A percentile compares a stretch with the other conserved stretches of the same genome.
Evolutionary conservation across 768 basidiomycete species (phyloP).

Genomic region (Hypholoma fasciculare): DNA sequence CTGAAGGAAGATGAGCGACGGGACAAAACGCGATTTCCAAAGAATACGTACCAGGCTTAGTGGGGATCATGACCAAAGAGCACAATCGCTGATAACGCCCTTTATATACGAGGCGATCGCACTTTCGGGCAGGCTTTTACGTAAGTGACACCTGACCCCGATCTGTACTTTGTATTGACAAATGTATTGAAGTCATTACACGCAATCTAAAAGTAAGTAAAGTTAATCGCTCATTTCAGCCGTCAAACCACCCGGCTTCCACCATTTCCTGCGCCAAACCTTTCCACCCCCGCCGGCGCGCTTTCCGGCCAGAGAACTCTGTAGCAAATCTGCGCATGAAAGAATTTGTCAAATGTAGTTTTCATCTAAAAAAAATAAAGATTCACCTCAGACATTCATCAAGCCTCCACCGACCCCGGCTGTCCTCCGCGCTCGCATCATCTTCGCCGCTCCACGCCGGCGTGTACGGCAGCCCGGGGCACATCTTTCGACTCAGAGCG

Average conservation of each 20-base stretch:
- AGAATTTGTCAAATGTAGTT: background rate
- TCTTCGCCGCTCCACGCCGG: slow-evolving; percentile 49
- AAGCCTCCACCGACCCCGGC: slow-evolving; percentile 66
- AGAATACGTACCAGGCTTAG: slow-evolving; percentile 8
- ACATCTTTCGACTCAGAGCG: slow-evolving; percentile 66
- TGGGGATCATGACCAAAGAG: slow-evolving; percentile 20
- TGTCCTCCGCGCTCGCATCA: slow-evolving; percentile 33
- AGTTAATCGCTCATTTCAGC: background rate
- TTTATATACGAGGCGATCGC: slow-evolving; percentile 11
- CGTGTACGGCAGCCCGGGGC: slow-evolving; percentile 79
- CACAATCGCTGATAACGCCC: background rate
- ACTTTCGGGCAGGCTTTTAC: slow-evolving; percentile 18
- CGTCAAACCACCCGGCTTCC: slow-evolving; percentile 76
- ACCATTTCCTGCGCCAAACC: slow-evolving; percentile 76
- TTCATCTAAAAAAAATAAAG: background rate
- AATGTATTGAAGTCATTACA: background rate
- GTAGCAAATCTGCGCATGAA: slow-evolving; percentile 67
- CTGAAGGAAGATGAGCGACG: background rate
- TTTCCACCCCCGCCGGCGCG: slow-evolving; percentile 57
- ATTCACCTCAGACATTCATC: slow-evolving; percentile 79
- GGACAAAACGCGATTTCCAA: background rate
- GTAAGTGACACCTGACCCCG: background rate
- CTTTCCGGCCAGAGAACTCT: slow-evolving; percentile 78
- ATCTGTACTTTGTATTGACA: background rate
- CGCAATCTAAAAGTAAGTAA: no score